Conservation (phyloP, 768 basidiomycete species). For the Tylopilus subfusipes region DNA sequence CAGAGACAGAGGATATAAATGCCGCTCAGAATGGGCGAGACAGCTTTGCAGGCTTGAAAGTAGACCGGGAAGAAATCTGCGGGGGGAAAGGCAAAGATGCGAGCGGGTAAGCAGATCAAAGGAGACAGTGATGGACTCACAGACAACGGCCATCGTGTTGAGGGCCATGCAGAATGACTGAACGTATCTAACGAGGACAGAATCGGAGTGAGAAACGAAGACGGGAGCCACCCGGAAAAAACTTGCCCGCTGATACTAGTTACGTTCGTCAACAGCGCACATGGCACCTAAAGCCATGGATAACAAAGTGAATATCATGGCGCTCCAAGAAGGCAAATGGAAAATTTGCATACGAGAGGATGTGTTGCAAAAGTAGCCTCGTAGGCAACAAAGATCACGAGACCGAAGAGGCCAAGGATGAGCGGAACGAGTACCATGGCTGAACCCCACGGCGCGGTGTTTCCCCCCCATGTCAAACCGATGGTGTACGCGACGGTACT, state of each 20-base stretch:
- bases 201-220: background rate
- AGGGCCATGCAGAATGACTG: conserved; percentile 31
- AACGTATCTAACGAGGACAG: conserved; percentile 19
- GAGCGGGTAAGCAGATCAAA: background rate
- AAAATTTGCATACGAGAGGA: conserved; percentile 31
- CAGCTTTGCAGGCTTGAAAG: conserved; percentile 39
- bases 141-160: conserved; percentile 18
- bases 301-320: background rate
- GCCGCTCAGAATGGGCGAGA: conserved; percentile 35
- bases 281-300: conserved; percentile 30
- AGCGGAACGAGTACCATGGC: conserved; percentile 41
- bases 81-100: background rate
- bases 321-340: background rate
- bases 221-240: too few relatives aligned
- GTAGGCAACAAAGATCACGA: conserved; percentile 36
- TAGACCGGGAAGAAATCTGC: conserved; percentile 40
- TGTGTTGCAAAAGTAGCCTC: conserved; percentile 33
- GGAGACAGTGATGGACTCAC: conserved; percentile 10
- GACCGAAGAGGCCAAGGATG: conserved; percentile 36
- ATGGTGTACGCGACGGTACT: conserved; percentile 29
- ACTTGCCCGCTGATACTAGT: conserved; percentile 31
- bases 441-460: conserved; percentile 39
- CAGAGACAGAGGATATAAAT: conserved; percentile 35
- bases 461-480: conserved; percentile 43
- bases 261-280: conserved; percentile 28